Evolutionary conservation across 129 eudicot genomes (phyloP).

Genomic region (Logfia minima): DNA sequence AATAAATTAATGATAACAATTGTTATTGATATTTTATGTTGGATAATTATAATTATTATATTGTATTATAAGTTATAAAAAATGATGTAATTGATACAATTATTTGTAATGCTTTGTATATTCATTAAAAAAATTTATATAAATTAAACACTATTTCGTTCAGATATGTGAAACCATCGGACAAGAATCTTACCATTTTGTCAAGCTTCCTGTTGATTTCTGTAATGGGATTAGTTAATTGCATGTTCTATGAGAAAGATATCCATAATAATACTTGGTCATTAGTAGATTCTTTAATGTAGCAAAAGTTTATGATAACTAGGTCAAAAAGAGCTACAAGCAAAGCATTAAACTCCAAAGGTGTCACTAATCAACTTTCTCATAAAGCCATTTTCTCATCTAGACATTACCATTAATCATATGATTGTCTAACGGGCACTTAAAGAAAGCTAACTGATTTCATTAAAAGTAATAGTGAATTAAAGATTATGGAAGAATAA

Average conservation of each 20-base stretch:
- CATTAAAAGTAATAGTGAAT: no score
- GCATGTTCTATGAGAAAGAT: background rate
- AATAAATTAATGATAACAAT: no score
- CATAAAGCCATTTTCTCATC: background rate
- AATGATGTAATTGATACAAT: background rate
- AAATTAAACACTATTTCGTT: background rate
- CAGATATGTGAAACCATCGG: background rate
- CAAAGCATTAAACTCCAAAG: conserved; percentile 8
- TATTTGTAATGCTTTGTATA: no score
- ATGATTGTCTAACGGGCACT: no score
- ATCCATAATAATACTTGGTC: background rate
- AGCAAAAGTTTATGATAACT: background rate
- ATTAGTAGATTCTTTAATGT: background rate
- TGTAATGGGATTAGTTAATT: background rate
- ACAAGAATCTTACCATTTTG: conserved; percentile 10
- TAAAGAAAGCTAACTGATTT: no score
- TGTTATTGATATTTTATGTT: background rate
- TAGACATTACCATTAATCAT: background rate
- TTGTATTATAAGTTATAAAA: no score
- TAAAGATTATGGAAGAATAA: no score
- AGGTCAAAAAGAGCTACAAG: conserved; percentile 7
- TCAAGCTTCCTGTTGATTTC: conserved; percentile 1
- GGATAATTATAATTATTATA: background rate
- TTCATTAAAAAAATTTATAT: no score
- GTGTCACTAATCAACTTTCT: background rate